Evolutionary conservation across 768 basidiomycete species (phyloP).

Genomic region (Russula dissimulans): DNA sequence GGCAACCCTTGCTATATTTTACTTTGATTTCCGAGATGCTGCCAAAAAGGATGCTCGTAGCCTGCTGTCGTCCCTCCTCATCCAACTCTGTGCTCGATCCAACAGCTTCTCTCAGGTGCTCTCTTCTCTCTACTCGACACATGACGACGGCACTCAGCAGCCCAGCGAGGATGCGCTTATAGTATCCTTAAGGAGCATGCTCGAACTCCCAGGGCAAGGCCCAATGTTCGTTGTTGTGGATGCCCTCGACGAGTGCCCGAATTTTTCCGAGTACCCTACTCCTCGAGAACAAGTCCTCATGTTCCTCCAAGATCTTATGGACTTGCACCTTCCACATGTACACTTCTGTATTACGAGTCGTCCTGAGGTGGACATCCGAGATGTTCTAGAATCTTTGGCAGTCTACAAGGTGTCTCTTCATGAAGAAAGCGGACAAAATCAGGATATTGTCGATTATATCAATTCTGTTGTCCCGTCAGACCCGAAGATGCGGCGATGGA

Average conservation of each 20-base stretch:
- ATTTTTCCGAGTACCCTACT: neutral
- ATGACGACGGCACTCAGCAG: neutral
- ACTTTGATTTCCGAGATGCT: neutral
- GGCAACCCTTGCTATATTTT: neutral
- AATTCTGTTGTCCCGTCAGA: neutral
- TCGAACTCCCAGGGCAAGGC: neutral
- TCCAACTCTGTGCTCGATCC: neutral
- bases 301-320: neutral
- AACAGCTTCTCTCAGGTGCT: neutral
- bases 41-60: neutral
- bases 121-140: neutral
- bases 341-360: neutral
- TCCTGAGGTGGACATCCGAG: neutral
- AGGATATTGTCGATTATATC: neutral
- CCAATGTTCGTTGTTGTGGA: neutral
- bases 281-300: neutral
- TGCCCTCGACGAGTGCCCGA: neutral
- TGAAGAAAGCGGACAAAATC: neutral
- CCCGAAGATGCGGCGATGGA: neutral
- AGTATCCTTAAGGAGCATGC: neutral
- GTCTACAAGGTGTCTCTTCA: neutral
- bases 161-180: neutral
- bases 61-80: neutral
- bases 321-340: neutral
- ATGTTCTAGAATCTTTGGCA: neutral